A percentile compares a stretch with the other conserved stretches of the same genome.
Evolutionary conservation across 2,329 filamentous ascomycete genomes (phyloP).

Genomic region (Whalleya microplaca): DNA sequence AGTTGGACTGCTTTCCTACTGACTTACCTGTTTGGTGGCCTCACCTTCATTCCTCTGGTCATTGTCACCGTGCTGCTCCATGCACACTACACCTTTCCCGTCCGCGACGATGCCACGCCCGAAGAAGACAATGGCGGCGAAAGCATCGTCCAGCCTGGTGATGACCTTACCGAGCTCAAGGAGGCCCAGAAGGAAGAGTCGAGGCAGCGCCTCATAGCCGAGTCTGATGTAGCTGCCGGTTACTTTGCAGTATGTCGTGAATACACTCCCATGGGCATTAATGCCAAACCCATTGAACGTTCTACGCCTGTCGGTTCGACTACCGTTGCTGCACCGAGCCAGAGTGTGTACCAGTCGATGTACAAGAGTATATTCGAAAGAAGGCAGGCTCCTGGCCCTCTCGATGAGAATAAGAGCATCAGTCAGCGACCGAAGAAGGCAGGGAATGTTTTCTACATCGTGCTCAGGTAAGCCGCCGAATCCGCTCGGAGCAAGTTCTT

Average conservation of each 20-base stretch:
- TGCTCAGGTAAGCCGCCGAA: constrained; percentile 67
- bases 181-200: constrained; percentile 65
- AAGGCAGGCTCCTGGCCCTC: constrained; percentile 54
- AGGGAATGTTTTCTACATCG: constrained; percentile 91
- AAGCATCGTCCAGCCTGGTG: constrained; percentile 59
- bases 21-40: constrained; percentile 81
- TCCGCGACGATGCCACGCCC: constrained; percentile 46
- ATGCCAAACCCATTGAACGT: constrained; percentile 88
- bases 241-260: constrained; percentile 96
- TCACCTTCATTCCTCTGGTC: constrained; percentile 83
- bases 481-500: neutral
- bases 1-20: constrained; percentile 64
- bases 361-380: constrained; percentile 95
- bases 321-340: constrained; percentile 77
- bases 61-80: constrained; percentile 64
- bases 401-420: constrained; percentile 51
- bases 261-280: constrained; percentile 88
- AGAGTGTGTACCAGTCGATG: constrained; percentile 97
- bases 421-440: constrained; percentile 65
- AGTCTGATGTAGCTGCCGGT: constrained; percentile 80
- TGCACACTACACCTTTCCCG: constrained; percentile 70
- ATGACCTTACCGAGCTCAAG: constrained; percentile 68
- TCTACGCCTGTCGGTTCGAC: constrained; percentile 76
- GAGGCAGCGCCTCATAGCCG: constrained; percentile 58
- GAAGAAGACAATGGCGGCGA: constrained; percentile 39